These are phyloP conservation scores for Nitzschia palea DNA, from an alignment of 108 stramenopile species.

Conservation along the genomic window DNA sequence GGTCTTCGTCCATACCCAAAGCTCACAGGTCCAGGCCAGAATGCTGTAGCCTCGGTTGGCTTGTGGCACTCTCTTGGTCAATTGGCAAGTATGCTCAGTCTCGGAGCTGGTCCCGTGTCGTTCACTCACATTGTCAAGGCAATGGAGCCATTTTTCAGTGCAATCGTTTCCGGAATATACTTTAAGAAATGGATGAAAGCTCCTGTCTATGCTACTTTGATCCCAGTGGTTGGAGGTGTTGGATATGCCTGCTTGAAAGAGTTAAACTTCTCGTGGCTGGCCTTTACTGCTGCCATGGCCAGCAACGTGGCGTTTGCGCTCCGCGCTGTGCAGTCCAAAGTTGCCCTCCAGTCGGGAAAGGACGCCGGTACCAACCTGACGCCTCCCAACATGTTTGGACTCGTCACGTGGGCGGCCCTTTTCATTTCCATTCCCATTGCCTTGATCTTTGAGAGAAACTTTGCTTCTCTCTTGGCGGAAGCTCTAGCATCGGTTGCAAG, in stretches of 20 bases:
- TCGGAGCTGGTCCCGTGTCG: constrained; percentile 84
- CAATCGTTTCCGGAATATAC: constrained; percentile 68
- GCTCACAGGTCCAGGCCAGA: constrained; percentile 44
- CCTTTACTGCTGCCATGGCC: constrained; percentile 88
- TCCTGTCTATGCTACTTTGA: constrained; percentile 72
- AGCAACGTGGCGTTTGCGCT: constrained; percentile 91
- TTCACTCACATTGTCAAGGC: constrained; percentile 94
- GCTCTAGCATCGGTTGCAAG: constrained; percentile 35
- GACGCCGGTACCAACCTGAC: constrained; percentile 66
- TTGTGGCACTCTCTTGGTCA: constrained; percentile 89
- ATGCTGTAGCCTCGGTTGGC: constrained; percentile 56
- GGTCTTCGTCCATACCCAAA: constrained; percentile 66
- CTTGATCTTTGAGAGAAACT: constrained; percentile 63
- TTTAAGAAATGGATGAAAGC: constrained; percentile 77
- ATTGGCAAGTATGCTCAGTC: constrained; percentile 67
- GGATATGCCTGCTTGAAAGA: constrained; percentile 89
- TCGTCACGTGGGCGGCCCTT: constrained; percentile 84
- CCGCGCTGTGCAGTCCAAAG: constrained; percentile 87
- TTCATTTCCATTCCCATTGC: constrained; percentile 75
- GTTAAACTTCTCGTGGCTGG: constrained; percentile 85
- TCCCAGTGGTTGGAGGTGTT: constrained; percentile 91
- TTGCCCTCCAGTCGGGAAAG: constrained; percentile 56
- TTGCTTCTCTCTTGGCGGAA: constrained; percentile 42
- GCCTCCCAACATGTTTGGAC: constrained; percentile 88
- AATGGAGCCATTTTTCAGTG: constrained; percentile 86